phyloP scores from a whole-genome alignment of 176 grass and related monocot species.

The Oryza brachyantha region DNA sequence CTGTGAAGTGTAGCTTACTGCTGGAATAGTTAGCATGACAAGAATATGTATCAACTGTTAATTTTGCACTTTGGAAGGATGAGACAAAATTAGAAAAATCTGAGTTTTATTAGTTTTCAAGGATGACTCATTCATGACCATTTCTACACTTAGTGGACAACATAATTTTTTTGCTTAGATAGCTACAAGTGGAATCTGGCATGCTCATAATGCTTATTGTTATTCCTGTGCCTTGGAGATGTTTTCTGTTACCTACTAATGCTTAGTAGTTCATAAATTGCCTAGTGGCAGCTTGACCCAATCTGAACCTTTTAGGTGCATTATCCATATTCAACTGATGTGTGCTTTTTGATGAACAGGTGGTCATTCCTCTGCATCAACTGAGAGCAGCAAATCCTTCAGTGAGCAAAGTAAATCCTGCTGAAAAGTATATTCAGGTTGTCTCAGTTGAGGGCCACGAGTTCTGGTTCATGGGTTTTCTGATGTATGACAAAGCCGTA shows the following conservation, averaged over 20 bases:
- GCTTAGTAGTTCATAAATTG: background rate
- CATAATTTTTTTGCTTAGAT: background rate
- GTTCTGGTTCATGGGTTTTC: slow-evolving; percentile 95
- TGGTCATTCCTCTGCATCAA: slow-evolving; percentile 85
- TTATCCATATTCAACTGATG: background rate
- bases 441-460: slow-evolving; percentile 80
- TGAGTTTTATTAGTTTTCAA: background rate
- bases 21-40: background rate
- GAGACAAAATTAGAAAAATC: background rate
- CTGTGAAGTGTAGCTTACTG: background rate
- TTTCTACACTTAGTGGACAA: background rate
- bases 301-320: background rate
- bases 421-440: slow-evolving; percentile 81
- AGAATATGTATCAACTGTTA: background rate
- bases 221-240: background rate
- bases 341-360: slow-evolving; percentile 35
- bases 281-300: background rate
- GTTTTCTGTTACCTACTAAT: background rate
- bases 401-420: slow-evolving; percentile 63
- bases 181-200: background rate
- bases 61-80: background rate
- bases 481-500: slow-evolving; percentile 63
- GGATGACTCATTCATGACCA: background rate
- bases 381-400: slow-evolving; percentile 82
- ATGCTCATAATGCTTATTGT: background rate